Evolutionary conservation across 805 yeast species (phyloP).

Genomic region (Suhomyces kilbournensis): DNA sequence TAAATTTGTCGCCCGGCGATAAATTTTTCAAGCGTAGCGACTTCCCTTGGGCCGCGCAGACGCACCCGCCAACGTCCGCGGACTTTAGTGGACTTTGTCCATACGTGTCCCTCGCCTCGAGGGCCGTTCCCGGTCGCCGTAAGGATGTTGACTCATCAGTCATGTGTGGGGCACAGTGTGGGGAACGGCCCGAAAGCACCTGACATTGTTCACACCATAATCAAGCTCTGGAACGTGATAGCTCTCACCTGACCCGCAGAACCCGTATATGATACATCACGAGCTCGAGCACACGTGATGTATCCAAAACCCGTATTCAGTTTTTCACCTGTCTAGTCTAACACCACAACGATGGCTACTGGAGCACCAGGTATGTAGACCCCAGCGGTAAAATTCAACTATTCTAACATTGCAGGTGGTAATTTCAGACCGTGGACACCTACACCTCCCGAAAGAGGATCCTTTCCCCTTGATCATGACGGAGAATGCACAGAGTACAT

Average conservation of each 20-base stretch:
- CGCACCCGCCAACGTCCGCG: neutral
- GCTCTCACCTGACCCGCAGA: no score
- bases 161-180: constrained; percentile 1
- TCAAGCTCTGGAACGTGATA: no score
- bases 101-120: neutral
- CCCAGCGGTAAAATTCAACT: neutral
- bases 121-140: neutral
- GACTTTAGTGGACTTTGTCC: neutral
- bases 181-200: neutral
- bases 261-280: no score
- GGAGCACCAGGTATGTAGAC: constrained; percentile 35
- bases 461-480: constrained; percentile 89
- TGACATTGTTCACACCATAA: no score
- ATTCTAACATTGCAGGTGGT: constrained; percentile 9
- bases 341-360: constrained; percentile 25
- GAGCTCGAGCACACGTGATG: no score
- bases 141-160: neutral
- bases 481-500: constrained; percentile 79
- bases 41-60: constrained; percentile 1
- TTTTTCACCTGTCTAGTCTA: neutral
- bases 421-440: constrained; percentile 52
- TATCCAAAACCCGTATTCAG: neutral
- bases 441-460: constrained; percentile 94
- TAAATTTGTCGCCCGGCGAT: neutral
- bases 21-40: neutral